A percentile compares a stretch with the other conserved stretches of the same genome.
phyloP scores from a whole-genome alignment of 208 protist genomes.

The Strigomonas culicis region DNA sequence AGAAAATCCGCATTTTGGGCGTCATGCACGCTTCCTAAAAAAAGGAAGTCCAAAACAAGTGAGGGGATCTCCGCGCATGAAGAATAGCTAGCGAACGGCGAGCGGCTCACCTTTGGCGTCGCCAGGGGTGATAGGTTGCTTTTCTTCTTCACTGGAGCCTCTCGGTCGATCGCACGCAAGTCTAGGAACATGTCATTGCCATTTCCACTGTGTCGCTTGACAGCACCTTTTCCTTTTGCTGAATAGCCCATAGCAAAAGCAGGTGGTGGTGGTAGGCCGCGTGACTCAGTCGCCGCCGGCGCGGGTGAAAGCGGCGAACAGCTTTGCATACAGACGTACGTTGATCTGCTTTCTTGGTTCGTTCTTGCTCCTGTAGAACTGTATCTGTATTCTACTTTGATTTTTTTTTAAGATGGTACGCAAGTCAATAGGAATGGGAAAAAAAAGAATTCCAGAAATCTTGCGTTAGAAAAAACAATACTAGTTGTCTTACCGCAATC shows the following conservation, averaged over 20 bases:
- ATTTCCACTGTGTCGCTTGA: neutral
- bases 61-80: slow-evolving; percentile 33
- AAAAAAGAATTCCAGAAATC: neutral
- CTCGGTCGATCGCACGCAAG: neutral
- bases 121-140: neutral
- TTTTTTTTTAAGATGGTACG: neutral
- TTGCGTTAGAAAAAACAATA: neutral
- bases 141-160: neutral
- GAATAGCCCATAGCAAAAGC: slow-evolving; percentile 7
- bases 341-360: too few relatives aligned
- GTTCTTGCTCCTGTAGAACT: too few relatives aligned
- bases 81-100: neutral
- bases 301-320: too few relatives aligned
- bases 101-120: neutral
- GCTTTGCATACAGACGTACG: neutral
- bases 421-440: neutral
- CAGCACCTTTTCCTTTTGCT: neutral
- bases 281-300: too few relatives aligned
- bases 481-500: neutral
- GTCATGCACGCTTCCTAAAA: slow-evolving; percentile 66
- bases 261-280: neutral
- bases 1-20: slow-evolving; percentile 75
- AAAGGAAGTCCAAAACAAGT: slow-evolving; percentile 77
- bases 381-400: too few relatives aligned
- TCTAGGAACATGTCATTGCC: neutral